These are phyloP conservation scores for Aspergillus sojae DNA, from an alignment of 2,329 filamentous ascomycete species.

Conservation along the genomic window DNA sequence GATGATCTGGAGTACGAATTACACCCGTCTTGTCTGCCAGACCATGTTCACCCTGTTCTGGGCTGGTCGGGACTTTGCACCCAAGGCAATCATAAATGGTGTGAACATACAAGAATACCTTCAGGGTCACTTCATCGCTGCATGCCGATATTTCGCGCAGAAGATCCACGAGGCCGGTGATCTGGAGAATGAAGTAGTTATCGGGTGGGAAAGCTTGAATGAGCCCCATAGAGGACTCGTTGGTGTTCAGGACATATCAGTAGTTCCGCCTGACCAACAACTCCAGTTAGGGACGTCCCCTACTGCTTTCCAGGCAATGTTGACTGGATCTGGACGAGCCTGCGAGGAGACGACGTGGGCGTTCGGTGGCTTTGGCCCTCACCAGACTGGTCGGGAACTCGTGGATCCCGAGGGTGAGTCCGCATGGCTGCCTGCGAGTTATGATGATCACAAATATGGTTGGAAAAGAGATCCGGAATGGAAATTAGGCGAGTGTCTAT, in stretches of 20 bases:
- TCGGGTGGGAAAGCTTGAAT: slow-evolving; percentile 96
- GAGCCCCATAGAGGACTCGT: slow-evolving; percentile 90
- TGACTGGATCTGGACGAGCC: slow-evolving; percentile 86
- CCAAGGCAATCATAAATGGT: slow-evolving; percentile 92
- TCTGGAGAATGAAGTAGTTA: slow-evolving; percentile 80
- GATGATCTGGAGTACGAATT: slow-evolving; percentile 99
- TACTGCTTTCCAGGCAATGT: slow-evolving; percentile 89
- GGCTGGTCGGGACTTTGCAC: slow-evolving; percentile 85
- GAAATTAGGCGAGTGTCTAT: slow-evolving; percentile 92
- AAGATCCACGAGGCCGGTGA: slow-evolving; percentile 88
- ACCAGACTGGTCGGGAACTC: slow-evolving; percentile 79
- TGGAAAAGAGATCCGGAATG: slow-evolving; percentile 86
- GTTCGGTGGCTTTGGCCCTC: slow-evolving; percentile 89
- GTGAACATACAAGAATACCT: slow-evolving; percentile 96
- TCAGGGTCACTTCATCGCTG: slow-evolving; percentile 79
- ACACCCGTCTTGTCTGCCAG: slow-evolving; percentile 80
- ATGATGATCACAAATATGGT: slow-evolving; percentile 85
- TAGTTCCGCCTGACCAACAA: slow-evolving; percentile 83
- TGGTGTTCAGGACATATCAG: slow-evolving; percentile 77
- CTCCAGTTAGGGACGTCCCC: slow-evolving; percentile 91
- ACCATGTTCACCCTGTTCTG: slow-evolving; percentile 96
- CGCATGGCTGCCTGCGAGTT: slow-evolving; percentile 80
- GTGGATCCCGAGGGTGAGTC: slow-evolving; percentile 85
- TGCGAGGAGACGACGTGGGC: slow-evolving; percentile 92
- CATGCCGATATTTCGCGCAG: slow-evolving; percentile 77